phyloP scores from a whole-genome alignment of 768 basidiomycete species.

The Leucocoprinus birnbaumii region DNA sequence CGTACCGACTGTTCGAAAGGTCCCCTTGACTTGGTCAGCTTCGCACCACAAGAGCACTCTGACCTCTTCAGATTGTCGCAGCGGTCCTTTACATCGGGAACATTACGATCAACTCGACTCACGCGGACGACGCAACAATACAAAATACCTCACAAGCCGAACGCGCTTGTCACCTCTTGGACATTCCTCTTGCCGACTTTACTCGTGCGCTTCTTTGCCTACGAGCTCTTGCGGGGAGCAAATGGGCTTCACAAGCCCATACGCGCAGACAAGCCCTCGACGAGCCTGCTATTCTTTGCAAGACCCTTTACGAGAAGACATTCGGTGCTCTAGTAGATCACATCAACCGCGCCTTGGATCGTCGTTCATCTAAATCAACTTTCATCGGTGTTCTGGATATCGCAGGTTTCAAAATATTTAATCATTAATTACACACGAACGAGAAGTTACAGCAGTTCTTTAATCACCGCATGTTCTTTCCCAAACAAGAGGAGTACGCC shows the following conservation, averaged over 20 bases:
- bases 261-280: slow-evolving; percentile 90
- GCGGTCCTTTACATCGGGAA: slow-evolving; percentile 96
- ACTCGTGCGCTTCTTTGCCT: slow-evolving; percentile 86
- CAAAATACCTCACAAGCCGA: slow-evolving; percentile 82
- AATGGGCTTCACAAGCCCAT: slow-evolving; percentile 94
- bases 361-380: slow-evolving; percentile 86
- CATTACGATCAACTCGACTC: slow-evolving; percentile 74
- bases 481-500: slow-evolving; percentile 98
- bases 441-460: slow-evolving; percentile 98
- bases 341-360: slow-evolving; percentile 91
- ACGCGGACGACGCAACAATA: slow-evolving; percentile 78
- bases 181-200: slow-evolving; percentile 85
- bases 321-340: slow-evolving; percentile 93
- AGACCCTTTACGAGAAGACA: slow-evolving; percentile 95
- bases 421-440: slow-evolving; percentile 99
- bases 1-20: slow-evolving; percentile 36
- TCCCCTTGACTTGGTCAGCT: slow-evolving; percentile 86
- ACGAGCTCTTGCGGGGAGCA: slow-evolving; percentile 88
- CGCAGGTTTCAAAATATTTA: slow-evolving; percentile 97
- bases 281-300: slow-evolving; percentile 87
- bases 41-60: slow-evolving; percentile 78
- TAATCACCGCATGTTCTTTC: slow-evolving; percentile 99
- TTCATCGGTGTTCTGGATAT: slow-evolving; percentile 99
- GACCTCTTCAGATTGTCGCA: slow-evolving; percentile 93
- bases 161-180: slow-evolving; percentile 87